Evolutionary conservation across 78 protist genomes (phyloP).

Genomic region (Dictyostelium intermedium): DNA sequence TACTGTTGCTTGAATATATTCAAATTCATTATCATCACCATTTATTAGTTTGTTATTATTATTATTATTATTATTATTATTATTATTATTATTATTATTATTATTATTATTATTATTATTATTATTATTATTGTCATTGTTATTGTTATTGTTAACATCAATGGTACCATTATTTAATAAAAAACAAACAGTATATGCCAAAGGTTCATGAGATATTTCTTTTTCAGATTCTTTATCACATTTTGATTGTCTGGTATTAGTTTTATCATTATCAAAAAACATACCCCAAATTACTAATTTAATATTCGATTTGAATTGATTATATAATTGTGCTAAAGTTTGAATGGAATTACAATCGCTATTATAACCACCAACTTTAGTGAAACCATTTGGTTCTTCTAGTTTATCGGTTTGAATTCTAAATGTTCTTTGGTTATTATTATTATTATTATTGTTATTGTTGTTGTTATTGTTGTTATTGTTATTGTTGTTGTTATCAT

Average conservation of each 20-base stretch:
- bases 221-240: background rate
- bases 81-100: background rate
- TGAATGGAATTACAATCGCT: background rate
- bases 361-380: background rate
- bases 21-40: background rate
- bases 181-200: slow-evolving; percentile 16
- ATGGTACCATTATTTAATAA: background rate
- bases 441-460: background rate
- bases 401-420: background rate
- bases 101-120: background rate
- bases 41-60: background rate
- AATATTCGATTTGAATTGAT: background rate
- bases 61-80: background rate
- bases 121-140: background rate
- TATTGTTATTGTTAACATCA: background rate
- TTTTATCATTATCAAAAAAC: slow-evolving; percentile 30
- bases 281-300: background rate
- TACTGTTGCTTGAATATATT: background rate
- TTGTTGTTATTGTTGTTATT: background rate
- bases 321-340: background rate
- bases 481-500: background rate
- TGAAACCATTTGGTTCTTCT: background rate
- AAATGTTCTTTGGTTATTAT: background rate
- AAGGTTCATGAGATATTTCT: slow-evolving; percentile 13
- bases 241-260: background rate